A percentile compares a stretch with the other conserved stretches of the same genome.
phyloP scores from a whole-genome alignment of 148 eudicot genomes.

The Rhododendron henanense region DNA sequence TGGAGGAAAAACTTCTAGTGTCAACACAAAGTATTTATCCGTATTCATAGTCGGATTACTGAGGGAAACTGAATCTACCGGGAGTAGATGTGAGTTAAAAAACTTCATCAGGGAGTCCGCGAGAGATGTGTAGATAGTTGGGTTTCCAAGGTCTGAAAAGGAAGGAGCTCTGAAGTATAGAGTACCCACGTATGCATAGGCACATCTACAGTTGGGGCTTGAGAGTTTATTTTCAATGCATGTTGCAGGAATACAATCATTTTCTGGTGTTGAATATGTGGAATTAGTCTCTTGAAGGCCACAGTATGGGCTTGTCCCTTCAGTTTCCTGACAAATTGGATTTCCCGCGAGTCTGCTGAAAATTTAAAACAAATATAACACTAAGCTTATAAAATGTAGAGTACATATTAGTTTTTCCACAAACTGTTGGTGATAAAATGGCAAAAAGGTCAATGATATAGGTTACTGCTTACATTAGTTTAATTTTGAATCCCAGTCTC shows the following conservation, averaged over 20 bases:
- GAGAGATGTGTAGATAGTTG: not conserved
- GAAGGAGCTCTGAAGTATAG: not conserved
- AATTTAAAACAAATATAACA: not conserved
- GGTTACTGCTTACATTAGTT: constrained; percentile 35
- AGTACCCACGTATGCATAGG: not conserved
- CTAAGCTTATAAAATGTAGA: not conserved
- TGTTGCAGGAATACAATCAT: not conserved
- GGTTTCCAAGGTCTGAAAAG: not conserved
- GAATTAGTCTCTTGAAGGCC: not conserved
- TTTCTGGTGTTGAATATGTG: not conserved
- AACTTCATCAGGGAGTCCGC: not conserved
- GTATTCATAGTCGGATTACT: not conserved
- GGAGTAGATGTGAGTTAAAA: not conserved
- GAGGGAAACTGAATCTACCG: not conserved
- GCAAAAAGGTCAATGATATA: not conserved
- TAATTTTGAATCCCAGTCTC: constrained; percentile 15
- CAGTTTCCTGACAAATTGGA: constrained; percentile 38
- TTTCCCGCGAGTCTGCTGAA: constrained; percentile 56
- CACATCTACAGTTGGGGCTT: not conserved
- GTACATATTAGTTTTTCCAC: not conserved
- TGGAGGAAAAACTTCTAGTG: not conserved
- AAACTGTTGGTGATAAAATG: not conserved
- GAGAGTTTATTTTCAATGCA: not conserved
- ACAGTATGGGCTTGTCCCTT: constrained; percentile 12
- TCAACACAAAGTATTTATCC: not conserved